A percentile compares a stretch with the other conserved stretches of the same genome.
phyloP scores from a whole-genome alignment of 164 flowering plant genomes.

The Aristolochia californica region DNA sequence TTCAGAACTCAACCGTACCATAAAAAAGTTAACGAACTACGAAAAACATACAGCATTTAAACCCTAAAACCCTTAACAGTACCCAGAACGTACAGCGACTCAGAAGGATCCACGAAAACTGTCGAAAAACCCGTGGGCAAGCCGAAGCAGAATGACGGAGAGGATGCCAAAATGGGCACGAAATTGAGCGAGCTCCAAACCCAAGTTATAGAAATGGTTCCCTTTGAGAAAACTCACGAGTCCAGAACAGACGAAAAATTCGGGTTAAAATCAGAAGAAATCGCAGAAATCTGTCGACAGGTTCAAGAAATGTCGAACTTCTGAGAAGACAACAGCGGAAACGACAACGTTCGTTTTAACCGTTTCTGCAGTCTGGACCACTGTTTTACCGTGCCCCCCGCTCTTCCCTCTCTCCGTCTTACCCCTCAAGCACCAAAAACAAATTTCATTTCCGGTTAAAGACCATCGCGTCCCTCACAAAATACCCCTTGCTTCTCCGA shows the following conservation, averaged over 20 bases:
- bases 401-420: too few species aligned
- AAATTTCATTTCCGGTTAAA: not conserved
- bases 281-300: not conserved
- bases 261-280: not conserved
- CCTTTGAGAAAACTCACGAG: not conserved
- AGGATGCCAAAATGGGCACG: conserved; percentile 9
- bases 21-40: too few species aligned
- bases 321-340: conserved; percentile 30
- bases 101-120: too few species aligned
- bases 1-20: too few species aligned
- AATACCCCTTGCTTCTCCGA: not conserved
- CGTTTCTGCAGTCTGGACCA: conserved; percentile 5
- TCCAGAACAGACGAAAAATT: not conserved
- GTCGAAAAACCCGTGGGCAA: too few species aligned
- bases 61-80: too few species aligned
- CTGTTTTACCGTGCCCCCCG: not conserved
- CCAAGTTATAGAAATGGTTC: not conserved
- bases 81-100: too few species aligned
- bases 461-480: not conserved
- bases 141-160: not conserved
- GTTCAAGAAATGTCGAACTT: conserved; percentile 6
- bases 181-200: conserved; percentile 4
- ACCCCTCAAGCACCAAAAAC: too few species aligned
- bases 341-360: conserved; percentile 29
- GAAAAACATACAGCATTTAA: too few species aligned